Base-by-base conservation (phyloP, 768 basidiomycete genomes). In the Serendipita indica region DNA sequence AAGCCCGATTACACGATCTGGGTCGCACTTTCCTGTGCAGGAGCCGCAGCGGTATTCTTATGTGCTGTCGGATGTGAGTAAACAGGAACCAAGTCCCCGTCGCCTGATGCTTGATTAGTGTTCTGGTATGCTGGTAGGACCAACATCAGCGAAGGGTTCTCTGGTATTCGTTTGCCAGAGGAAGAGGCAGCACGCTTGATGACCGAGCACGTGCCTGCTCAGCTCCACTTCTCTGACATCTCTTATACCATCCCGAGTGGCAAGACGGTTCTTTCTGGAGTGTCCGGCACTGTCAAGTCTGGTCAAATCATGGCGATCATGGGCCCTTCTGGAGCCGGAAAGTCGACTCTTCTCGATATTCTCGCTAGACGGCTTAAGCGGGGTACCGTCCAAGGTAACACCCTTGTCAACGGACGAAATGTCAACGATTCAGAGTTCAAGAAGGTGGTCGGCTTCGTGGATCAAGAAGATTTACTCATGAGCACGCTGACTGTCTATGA, bases 391-490 rank as follows among this genome's bases (percentile, higher is more conserved):
- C 68, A 70, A 33, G 93, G 93, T 2, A 76, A 76, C 28, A 84
- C 83, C 34, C 78, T 89, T 18, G 82, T 97, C 57, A 98, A 98
- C 66, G 93, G 94, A 0, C 76, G 89, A 2, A 77, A 78, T 60
- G 84, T 94, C 25, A 73, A 74, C 41, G 76, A 89, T 68, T 71
- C 75, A 25, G 80, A 86, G 67, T 96, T 89, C 74, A 84, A 82
- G 68, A 80, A 82, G 33, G 85, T 97, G 3, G 82, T 86, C 63
- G 96, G 96, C 30, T 99, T 88, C 63, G 96, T 99, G 41, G 94
- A 99, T 67, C 96, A 99, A 70, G 96, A 98, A 69, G 96, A 99
- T 69, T 96, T 91, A 7, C 72, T 99, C 62, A 94, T 99, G 87
- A 81, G 85, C 66, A 98, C 94, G 5, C 73, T 98, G 71, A 99